Base-by-base conservation (phyloP, 495 filamentous ascomycete genomes). In the Emericellopsis terricola region DNA sequence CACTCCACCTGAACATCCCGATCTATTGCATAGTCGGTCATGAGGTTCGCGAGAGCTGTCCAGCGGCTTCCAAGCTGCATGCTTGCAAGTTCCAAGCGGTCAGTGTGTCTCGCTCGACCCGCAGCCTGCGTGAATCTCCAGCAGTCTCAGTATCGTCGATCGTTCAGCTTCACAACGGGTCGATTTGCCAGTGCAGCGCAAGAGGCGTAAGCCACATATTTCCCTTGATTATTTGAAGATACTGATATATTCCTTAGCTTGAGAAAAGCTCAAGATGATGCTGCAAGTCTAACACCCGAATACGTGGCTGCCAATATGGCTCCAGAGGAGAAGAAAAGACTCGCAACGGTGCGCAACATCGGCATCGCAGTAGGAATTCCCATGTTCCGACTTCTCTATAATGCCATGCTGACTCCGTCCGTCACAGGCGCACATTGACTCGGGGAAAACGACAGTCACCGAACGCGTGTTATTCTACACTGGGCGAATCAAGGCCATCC, bases 401-500 rank as follows among this genome's bases (percentile, higher is more conserved):
- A 2, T 17, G 14, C 18, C n/a, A n/a, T n/a, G n/a, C n/a, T n/a
- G n/a, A n/a, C n/a, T n/a, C n/a, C n/a, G n/a, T 19, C 1, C 11
- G n/a, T 11, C 10, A 26, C 49, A 91, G 81, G 89, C 91, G 46
- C 91, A 99, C 50, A 99, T 99, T 53, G 91, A 99, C 63, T 92
- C 82, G 53, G 91, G 91, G 41, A 99, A 99, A 56, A 99, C 91
- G 16, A 99, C 91, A 21, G 81, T 73, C 43, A 96, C 87, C 36
- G 91, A 99, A 54, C 80, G 91, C 47, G 85, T 99, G 33, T 80
- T 99, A 38, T 99, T 83, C 68, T 99, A 99, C 57, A 99, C 91
- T 19, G 91, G 91, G 38, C 76, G 89, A 49, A 91, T 92, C 60
- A 87, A 87, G 50, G 70, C 84, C 4, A 96, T 99, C 44, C 91